Evolutionary conservation across 2,329 filamentous ascomycete species (phyloP), one percentile per base, ranked within the genome.

Genomic region (Colletotrichum sp.): DNA sequence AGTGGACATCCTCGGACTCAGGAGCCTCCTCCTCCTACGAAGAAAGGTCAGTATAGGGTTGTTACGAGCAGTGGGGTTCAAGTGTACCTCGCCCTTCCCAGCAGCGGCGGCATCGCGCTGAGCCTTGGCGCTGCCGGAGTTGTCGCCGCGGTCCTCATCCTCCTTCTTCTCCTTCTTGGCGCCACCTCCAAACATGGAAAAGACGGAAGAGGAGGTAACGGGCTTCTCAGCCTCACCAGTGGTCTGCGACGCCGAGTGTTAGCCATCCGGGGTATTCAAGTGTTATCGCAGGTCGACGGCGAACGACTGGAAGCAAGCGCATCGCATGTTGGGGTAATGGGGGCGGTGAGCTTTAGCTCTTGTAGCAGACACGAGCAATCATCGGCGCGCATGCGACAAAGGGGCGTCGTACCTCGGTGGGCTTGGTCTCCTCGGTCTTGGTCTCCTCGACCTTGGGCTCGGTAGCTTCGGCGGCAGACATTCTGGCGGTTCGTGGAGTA

Each of bases 181-280:
- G 77, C 97, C 97, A 78, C 97, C 97, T 81, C 97, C 97, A 84
- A 99, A 99, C 97, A 99, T 98, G 86, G 95, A 96, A 90, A 98
- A 98, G 79, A 98, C 95, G 80, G 91, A 90, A 10, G 91, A 91
- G 22, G 89, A 89, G 77, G 88, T 91, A 71, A 90, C 87, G 73
- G 88, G 85, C 82, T 86, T 84, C 77, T 83, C 81, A 48, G 75
- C 77, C 69, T 81, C 80, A 72, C 75, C 78, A 71, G 79, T 73
- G 52, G 78, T 39, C 70, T 75, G 22, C 9, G 22, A 28, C 6
- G 12, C n/a, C 43, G 10, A 55, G 25, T 22, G 34, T 76, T 28
- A 76, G 74, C 60, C 55, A 62, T 71, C 36, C 39, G 34, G 5
- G 18, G 55, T 48, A 10, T 36, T 18, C 52, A n/a, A 25, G 18